Base-by-base conservation (phyloP, 208 protist species). In the Strigomonas culicis region DNA sequence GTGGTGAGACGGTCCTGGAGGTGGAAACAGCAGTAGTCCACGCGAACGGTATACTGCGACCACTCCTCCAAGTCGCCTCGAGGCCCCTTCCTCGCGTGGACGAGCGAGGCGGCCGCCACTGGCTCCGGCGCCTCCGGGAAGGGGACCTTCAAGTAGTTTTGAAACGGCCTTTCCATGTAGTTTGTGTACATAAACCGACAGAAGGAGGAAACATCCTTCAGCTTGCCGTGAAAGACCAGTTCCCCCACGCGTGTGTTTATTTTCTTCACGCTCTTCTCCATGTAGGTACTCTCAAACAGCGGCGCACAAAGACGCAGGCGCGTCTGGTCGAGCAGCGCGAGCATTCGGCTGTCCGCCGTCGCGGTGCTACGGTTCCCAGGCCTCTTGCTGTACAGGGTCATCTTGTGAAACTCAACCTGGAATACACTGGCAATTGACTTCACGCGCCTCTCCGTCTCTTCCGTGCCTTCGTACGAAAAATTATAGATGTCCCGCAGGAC, bases 1-100 rank as follows among this genome's bases (percentile, higher is more conserved):
- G 39, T 15, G 39, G 11, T 17, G 39, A 61, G 57, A 6, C 10
- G 27, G 21, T 61, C 57, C 36, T 50, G 36, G n/a, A 61, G 28
- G 36, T 61, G 57, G 24, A 61, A 61, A 36, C 57, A 61, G 4
- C 36, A 61, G 22, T 61, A 61, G 21, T 2, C 21, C 25, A 61
- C 30, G 27, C 50, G 3, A 11, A 61, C 31, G 2, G 57, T 41
- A 13, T 34, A 50, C 25, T 49, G 30, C 32, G 25, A 4, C 11
- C 39, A 17, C 39, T 44, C 39, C 3, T n/a, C 39, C 8, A 44
- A n/a, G 22, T 61, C 21, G 36, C 7, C 25, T 36, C n/a, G n/a
- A n/a, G n/a, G n/a, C n/a, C n/a, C n/a, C n/a, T n/a, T 17, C 39
- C 19, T 44, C 13, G 39, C 39, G 8, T 19, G 4, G 11, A 17